phyloP scores from a whole-genome alignment of 441 rosid genomes.

The Pelargonium citronellum region DNA sequence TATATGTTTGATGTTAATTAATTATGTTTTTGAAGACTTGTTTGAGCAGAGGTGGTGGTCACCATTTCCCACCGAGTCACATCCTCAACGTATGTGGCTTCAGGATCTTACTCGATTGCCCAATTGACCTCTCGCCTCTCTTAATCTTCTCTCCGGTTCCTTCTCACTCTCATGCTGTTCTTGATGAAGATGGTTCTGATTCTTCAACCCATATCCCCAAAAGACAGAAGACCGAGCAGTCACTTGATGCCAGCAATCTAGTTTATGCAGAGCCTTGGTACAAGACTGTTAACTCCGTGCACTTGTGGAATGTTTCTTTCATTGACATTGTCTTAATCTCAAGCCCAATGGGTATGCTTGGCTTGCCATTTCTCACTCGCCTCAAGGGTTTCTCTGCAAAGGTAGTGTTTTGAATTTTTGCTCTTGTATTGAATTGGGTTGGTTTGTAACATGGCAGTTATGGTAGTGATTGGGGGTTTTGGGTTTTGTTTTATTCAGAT shows the following conservation, averaged over 20 bases:
- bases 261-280: conserved; percentile 68
- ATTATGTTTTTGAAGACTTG: conserved; percentile 49
- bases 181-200: conserved; percentile 25
- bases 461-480: conserved; percentile 22
- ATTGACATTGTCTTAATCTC: conserved; percentile 67
- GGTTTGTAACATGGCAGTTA: background rate
- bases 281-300: conserved; percentile 57
- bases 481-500: conserved; percentile 38
- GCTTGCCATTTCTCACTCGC: conserved; percentile 67
- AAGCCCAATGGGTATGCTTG: conserved; percentile 70
- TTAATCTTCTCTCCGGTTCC: conserved; percentile 59
- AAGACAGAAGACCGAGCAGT: conserved; percentile 37
- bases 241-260: conserved; percentile 38
- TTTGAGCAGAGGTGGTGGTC: conserved; percentile 68
- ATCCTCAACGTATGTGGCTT: conserved; percentile 55
- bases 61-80: conserved; percentile 62
- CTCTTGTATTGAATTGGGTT: background rate
- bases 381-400: conserved; percentile 55
- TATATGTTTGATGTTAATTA: background rate
- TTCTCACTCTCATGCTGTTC: conserved; percentile 14
- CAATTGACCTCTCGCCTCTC: conserved; percentile 64
- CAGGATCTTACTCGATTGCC: conserved; percentile 71
- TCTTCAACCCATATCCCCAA: conserved; percentile 24
- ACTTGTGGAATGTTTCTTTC: conserved; percentile 70
- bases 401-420: conserved; percentile 32